phyloP scores from a whole-genome alignment of 2,329 filamentous ascomycete species.

The Dothiorella sarmentorum region DNA sequence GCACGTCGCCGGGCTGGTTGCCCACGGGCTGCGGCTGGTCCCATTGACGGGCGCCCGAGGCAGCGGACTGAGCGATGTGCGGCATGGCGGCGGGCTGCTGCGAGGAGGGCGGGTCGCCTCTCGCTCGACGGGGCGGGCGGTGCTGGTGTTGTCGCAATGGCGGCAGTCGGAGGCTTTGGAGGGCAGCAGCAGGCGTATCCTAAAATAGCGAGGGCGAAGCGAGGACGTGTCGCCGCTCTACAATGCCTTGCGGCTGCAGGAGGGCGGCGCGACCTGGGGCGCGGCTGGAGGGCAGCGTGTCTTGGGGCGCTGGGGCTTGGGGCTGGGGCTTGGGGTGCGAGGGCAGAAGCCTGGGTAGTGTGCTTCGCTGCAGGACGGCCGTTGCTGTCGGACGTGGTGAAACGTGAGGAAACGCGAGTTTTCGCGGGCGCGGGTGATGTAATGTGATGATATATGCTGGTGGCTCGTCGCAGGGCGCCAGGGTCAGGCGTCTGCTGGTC shows the following conservation, averaged over 20 bases:
- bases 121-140: slow-evolving; percentile 18
- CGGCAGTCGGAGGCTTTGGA: slow-evolving; percentile 10
- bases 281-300: slow-evolving; percentile 1
- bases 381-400: slow-evolving; percentile 19
- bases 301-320: too few relatives aligned
- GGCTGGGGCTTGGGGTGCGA: too few relatives aligned
- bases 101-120: slow-evolving; percentile 29
- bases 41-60: slow-evolving; percentile 39
- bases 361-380: slow-evolving; percentile 18
- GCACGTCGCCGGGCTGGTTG: slow-evolving; percentile 62
- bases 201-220: slow-evolving; percentile 19
- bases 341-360: slow-evolving; percentile 13
- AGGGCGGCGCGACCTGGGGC: slow-evolving; percentile 11
- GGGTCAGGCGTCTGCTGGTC: slow-evolving; percentile 14
- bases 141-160: slow-evolving; percentile 18
- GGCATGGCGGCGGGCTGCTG: slow-evolving; percentile 34
- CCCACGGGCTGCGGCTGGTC: slow-evolving; percentile 43
- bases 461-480: slow-evolving; percentile 12
- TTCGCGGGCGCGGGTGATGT: slow-evolving; percentile 18
- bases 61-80: slow-evolving; percentile 34
- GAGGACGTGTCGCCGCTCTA: slow-evolving; percentile 16
- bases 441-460: slow-evolving; percentile 18
- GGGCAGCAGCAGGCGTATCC: slow-evolving; percentile 11
- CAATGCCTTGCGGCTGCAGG: slow-evolving; percentile 11
- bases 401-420: slow-evolving; percentile 18